phyloP scores from a whole-genome alignment of 371 early-diverging fungal species.

The Parasitella parasitica region DNA sequence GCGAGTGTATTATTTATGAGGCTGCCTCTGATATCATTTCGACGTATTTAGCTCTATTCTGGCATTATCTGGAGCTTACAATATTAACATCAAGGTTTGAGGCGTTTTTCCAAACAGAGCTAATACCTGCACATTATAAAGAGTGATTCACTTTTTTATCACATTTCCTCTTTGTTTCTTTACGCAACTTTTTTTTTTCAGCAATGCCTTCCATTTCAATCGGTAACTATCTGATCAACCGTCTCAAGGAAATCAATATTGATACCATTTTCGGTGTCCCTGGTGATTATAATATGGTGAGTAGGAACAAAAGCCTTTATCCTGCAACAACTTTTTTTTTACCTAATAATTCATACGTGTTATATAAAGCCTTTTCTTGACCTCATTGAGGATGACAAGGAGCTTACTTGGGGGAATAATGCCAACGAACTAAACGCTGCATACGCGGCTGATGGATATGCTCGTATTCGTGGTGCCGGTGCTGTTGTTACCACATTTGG shows the following conservation, averaged over 20 bases:
- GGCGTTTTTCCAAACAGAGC: not conserved
- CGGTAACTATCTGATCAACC: constrained; percentile 36
- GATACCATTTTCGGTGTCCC: constrained; percentile 49
- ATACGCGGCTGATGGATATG: constrained; percentile 59
- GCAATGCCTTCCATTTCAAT: constrained; percentile 18
- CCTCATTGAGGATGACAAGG: constrained; percentile 36
- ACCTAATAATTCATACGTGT: not conserved
- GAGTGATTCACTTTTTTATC: not conserved
- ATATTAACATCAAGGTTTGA: not conserved
- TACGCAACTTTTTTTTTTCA: not conserved
- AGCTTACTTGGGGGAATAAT: constrained; percentile 40
- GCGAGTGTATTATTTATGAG: no score
- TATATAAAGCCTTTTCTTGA: constrained; percentile 28
- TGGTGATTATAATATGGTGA: constrained; percentile 53
- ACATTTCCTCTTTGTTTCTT: not conserved
- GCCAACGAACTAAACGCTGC: constrained; percentile 50
- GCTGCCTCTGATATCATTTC: constrained; percentile 6
- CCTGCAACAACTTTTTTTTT: no score
- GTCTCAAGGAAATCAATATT: constrained; percentile 49
- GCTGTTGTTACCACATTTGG: constrained; percentile 58
- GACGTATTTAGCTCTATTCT: constrained; percentile 2
- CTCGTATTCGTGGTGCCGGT: constrained; percentile 38
- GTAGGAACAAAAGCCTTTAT: not conserved
- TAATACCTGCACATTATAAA: not conserved
- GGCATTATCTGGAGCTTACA: constrained; percentile 2